phyloP scores from a whole-genome alignment of 2,329 filamentous ascomycete species.

The Colletotrichum trifolii region DNA sequence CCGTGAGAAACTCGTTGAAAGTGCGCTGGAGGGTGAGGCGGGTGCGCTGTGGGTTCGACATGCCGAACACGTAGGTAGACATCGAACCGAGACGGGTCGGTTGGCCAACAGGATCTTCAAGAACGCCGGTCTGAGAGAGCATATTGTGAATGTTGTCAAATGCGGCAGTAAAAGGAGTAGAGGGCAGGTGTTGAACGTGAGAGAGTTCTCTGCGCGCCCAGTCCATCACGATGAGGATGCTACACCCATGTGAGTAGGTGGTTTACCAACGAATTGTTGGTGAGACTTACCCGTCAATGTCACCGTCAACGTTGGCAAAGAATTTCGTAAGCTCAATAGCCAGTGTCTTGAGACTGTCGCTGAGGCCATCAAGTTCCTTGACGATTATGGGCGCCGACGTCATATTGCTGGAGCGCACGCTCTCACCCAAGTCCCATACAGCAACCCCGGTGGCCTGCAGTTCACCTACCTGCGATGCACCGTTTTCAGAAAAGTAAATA shows the following conservation, averaged over 20 bases:
- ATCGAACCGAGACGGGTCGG: conserved; percentile 77
- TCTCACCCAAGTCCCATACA: conserved; percentile 95
- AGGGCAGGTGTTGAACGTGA: conserved; percentile 71
- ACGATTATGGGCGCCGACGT: conserved; percentile 89
- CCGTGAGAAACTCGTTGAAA: conserved; percentile 86
- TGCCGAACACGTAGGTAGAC: conserved; percentile 80
- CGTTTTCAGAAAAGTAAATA: conserved; percentile 94
- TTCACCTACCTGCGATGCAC: conserved; percentile 85
- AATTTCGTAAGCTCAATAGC: conserved; percentile 90
- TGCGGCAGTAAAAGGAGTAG: conserved; percentile 73
- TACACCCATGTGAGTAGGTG: conserved; percentile 43
- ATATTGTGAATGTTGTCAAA: conserved; percentile 88
- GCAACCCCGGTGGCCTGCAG: conserved; percentile 92
- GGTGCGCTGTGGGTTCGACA: conserved; percentile 83
- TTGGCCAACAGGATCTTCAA: conserved; percentile 63
- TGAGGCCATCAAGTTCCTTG: conserved; percentile 84
- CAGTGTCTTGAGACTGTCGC: conserved; percentile 85
- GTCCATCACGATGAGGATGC: conserved; percentile 94
- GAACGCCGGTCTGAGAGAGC: conserved; percentile 71
- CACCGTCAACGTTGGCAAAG: conserved; percentile 92
- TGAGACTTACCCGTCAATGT: conserved; percentile 78
- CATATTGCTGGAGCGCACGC: conserved; percentile 89
- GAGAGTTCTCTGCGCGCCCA: conserved; percentile 90
- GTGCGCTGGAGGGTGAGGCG: conserved; percentile 84
- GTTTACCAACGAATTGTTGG: conserved; percentile 7